A percentile compares a stretch with the other conserved stretches of the same genome.
These are phyloP conservation scores for Thuidium tamariscinum DNA, from an alignment of 225 moss, liverwort and hornwort species.

Conservation along the genomic window DNA sequence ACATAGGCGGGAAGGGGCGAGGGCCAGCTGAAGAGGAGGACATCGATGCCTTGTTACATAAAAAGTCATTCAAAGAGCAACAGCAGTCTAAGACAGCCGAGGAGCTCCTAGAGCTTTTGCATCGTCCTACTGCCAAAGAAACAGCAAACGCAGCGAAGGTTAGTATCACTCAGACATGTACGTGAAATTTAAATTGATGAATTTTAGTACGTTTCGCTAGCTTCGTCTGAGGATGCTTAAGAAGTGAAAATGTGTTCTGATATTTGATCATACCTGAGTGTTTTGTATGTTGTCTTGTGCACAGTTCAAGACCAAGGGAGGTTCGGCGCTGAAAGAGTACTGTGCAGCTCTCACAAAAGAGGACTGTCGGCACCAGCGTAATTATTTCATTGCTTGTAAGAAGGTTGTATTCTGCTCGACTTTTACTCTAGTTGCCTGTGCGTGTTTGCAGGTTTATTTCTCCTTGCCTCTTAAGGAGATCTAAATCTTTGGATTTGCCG, in stretches of 20 bases:
- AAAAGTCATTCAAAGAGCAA: conserved; percentile 86
- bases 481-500: neutral
- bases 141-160: conserved; percentile 99
- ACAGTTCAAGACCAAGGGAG: conserved; percentile 98
- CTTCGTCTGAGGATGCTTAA: neutral
- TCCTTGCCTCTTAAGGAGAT: neutral
- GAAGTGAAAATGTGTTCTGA: neutral
- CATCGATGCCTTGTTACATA: conserved; percentile 74
- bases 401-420: conserved; percentile 34
- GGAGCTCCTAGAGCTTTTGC: conserved; percentile 90
- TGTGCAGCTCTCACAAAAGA: conserved; percentile 94
- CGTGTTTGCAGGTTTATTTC: neutral
- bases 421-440: neutral
- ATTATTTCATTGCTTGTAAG: conserved; percentile 91
- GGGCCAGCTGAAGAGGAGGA: conserved; percentile 74
- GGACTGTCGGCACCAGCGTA: conserved; percentile 90
- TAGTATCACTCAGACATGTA: neutral
- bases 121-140: conserved; percentile 97
- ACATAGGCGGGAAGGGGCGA: conserved; percentile 50
- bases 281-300: neutral
- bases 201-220: neutral
- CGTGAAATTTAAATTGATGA: neutral
- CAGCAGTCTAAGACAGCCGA: conserved; percentile 98
- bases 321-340: conserved; percentile 94
- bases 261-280: neutral